Conservation (phyloP, 2,329 filamentous ascomycete species). For the Penicillium sp. region DNA sequence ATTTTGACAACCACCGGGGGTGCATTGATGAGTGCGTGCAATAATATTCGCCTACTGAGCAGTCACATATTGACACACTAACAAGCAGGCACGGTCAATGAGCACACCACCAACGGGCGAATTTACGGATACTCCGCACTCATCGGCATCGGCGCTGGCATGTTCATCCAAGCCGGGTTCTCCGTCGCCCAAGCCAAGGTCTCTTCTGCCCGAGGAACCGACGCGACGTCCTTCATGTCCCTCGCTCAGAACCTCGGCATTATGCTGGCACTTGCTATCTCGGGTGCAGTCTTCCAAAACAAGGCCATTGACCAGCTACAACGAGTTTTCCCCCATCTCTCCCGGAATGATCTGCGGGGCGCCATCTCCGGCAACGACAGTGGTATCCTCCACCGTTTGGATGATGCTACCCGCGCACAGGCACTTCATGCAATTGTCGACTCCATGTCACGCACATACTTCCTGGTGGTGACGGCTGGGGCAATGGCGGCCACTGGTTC, state of each 20-base stretch:
- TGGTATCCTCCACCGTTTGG: not conserved
- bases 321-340: slow-evolving; percentile 7
- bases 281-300: slow-evolving; percentile 21
- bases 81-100: not conserved
- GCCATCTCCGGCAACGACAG: slow-evolving; percentile 12
- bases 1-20: slow-evolving; percentile 12
- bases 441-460: slow-evolving; percentile 20
- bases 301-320: slow-evolving; percentile 9
- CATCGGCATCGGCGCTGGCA: slow-evolving; percentile 21
- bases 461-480: slow-evolving; percentile 24
- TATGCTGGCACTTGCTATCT: slow-evolving; percentile 20
- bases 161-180: slow-evolving; percentile 20
- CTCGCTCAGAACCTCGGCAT: slow-evolving; percentile 22
- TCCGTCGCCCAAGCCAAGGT: slow-evolving; percentile 24
- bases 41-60: not conserved
- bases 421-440: slow-evolving; percentile 20
- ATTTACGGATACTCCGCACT: slow-evolving; percentile 22
- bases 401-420: not conserved
- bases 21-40: slow-evolving; percentile 19
- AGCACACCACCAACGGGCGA: not conserved
- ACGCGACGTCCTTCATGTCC: slow-evolving; percentile 19
- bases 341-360: slow-evolving; percentile 3
- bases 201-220: slow-evolving; percentile 2
- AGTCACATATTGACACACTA: not conserved
- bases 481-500: slow-evolving; percentile 18